Base-by-base conservation (phyloP, 495 filamentous ascomycete genomes). In the Platismatia glauca region DNA sequence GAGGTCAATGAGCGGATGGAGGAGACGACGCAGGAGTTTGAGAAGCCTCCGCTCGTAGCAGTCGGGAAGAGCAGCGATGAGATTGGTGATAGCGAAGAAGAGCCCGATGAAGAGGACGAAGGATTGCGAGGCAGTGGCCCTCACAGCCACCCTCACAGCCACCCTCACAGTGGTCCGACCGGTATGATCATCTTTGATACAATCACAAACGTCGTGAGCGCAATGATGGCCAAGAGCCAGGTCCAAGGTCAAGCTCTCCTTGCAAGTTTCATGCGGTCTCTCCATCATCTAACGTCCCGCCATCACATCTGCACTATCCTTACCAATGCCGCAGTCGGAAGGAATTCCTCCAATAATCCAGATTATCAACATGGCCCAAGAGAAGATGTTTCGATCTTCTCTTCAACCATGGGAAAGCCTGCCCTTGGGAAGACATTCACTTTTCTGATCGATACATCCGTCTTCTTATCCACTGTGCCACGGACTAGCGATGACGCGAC, bases 241-340 rank as follows among this genome's bases (percentile, higher is more conserved):
- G 33, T 59, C 11, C 66, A 66, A 55, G 66, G 66, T n/a, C 66
- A 70, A 58, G 66, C 68, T n/a, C 64, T 68, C 41, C 61, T 70
- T n/a, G 43, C 59, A 50, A 69, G 37, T 48, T 65, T 68, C 48
- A 66, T 70, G 59, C 66, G 66, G 22, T 67, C 66, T 31, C 64
- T 70, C 18, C 67, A 58, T 29, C 62, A 68, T 55, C 60, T 70
- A 22, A 67, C 64, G n/a, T 59, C 43, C 29, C 64, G 41, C 35
- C 43, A 60, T 41, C 57, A 61, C 53, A 62, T 70, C 55, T 68
- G 66, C 37, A 66, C 68, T 16, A 24, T 70, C 29, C 34, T 70
- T 8, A 63, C 57, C 5, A 70, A 70, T 44, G 58, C 58, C 34
- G 62, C 38, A 29, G 66, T 68, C 16, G 55, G 60, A 29, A 29